These are phyloP conservation scores for Inga laurina DNA, from an alignment of 306 rosid species.

Conservation along the genomic window DNA sequence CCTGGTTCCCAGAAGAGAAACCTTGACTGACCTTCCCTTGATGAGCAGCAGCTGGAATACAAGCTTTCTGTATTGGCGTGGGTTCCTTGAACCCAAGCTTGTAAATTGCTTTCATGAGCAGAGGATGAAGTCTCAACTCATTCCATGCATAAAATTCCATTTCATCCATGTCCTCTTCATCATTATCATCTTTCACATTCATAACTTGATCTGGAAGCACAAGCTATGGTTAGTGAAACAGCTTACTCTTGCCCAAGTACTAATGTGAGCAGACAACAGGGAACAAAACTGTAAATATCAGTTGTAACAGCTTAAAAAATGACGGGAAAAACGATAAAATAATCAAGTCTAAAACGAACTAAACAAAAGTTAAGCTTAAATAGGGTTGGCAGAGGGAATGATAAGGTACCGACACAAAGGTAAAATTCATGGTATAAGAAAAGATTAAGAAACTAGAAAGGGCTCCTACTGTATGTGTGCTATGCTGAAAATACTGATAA, in stretches of 20 bases:
- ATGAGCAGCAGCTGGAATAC: constrained; percentile 96
- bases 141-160: constrained; percentile 79
- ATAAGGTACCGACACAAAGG: background rate
- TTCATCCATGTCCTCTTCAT: constrained; percentile 59
- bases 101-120: constrained; percentile 74
- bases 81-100: constrained; percentile 93
- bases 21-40: constrained; percentile 83
- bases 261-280: background rate
- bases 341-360: background rate
- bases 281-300: background rate
- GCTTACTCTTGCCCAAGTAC: constrained; percentile 7
- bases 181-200: constrained; percentile 42
- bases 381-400: background rate
- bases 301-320: background rate
- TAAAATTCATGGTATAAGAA: background rate
- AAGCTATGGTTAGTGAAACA: constrained; percentile 10
- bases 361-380: background rate
- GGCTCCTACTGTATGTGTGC: background rate
- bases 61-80: constrained; percentile 88
- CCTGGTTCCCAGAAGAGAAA: constrained; percentile 31
- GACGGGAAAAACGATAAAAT: background rate
- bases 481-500: background rate
- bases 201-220: constrained; percentile 47
- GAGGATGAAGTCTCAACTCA: constrained; percentile 90
- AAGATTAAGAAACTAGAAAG: background rate